Evolutionary conservation across 805 yeast species (phyloP).

Genomic region (Sugiyamaella americana): DNA sequence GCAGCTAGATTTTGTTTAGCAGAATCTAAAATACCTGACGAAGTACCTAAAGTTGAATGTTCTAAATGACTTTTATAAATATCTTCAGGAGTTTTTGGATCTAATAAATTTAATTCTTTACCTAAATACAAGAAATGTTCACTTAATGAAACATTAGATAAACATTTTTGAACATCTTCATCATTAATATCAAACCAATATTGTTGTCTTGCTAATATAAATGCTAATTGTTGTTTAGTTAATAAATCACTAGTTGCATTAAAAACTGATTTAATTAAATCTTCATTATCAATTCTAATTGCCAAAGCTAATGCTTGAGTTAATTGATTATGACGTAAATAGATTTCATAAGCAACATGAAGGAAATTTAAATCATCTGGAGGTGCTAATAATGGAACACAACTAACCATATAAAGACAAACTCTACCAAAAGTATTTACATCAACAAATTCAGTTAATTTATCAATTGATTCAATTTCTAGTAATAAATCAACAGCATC

Average conservation of each 20-base stretch:
- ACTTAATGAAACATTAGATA: conserved; percentile 70
- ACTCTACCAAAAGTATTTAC: conserved; percentile 79
- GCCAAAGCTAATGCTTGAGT: conserved; percentile 91
- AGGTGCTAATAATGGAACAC: conserved; percentile 94
- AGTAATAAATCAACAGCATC: conserved; percentile 93
- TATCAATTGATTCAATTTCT: conserved; percentile 83
- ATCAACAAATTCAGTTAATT: conserved; percentile 78
- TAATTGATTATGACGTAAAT: conserved; percentile 67
- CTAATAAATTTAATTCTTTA: conserved; percentile 80
- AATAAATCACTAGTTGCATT: conserved; percentile 64
- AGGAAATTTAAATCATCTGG: conserved; percentile 86
- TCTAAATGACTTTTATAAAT: conserved; percentile 88
- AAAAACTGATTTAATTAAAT: conserved; percentile 71
- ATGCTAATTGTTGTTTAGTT: conserved; percentile 84
- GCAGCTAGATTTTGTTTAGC: conserved; percentile 94
- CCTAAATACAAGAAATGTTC: conserved; percentile 76
- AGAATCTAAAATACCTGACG: conserved; percentile 57
- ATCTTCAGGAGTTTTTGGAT: conserved; percentile 93
- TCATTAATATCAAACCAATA: conserved; percentile 56
- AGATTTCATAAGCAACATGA: conserved; percentile 82
- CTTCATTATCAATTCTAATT: conserved; percentile 77
- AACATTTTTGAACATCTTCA: conserved; percentile 70
- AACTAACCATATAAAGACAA: conserved; percentile 88
- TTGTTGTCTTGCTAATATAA: conserved; percentile 81
- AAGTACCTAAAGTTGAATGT: conserved; percentile 52